phyloP scores from a whole-genome alignment of 139 green algal genomes.

The Chlorella ohadii region DNA sequence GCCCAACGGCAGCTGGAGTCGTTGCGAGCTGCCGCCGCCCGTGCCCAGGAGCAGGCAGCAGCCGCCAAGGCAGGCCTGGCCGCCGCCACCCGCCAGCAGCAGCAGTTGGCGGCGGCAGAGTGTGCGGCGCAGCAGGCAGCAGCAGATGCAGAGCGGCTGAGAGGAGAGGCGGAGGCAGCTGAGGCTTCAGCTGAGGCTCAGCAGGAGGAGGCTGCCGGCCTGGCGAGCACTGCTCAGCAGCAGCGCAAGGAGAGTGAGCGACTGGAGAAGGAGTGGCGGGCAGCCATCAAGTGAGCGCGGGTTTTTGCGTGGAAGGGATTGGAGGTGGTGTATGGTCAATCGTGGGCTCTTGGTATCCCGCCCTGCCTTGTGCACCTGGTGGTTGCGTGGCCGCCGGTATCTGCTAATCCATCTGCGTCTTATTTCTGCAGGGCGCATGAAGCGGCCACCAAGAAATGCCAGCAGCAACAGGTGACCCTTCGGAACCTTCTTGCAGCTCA shows the following conservation, averaged over 20 bases:
- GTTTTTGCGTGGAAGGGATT: too few relatives aligned
- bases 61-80: background rate
- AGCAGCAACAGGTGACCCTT: background rate
- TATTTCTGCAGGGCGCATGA: slow-evolving; percentile 12
- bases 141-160: background rate
- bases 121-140: background rate
- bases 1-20: slow-evolving; percentile 27
- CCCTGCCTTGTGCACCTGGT: too few relatives aligned
- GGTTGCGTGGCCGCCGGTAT: too few relatives aligned
- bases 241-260: background rate
- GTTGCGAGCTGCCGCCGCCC: background rate
- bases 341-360: too few relatives aligned
- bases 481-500: background rate
- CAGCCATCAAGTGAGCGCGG: background rate
- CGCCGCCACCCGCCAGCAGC: background rate
- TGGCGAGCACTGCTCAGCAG: background rate
- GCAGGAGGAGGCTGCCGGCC: background rate
- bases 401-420: too few relatives aligned
- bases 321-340: too few relatives aligned
- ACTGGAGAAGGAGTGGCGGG: background rate
- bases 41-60: background rate
- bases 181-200: background rate
- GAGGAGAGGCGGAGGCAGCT: background rate
- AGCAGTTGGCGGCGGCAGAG: background rate
- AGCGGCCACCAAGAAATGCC: background rate